These are phyloP conservation scores for Diaporthe helianthi DNA, from an alignment of 2,329 filamentous ascomycete genomes.

Conservation along the genomic window DNA sequence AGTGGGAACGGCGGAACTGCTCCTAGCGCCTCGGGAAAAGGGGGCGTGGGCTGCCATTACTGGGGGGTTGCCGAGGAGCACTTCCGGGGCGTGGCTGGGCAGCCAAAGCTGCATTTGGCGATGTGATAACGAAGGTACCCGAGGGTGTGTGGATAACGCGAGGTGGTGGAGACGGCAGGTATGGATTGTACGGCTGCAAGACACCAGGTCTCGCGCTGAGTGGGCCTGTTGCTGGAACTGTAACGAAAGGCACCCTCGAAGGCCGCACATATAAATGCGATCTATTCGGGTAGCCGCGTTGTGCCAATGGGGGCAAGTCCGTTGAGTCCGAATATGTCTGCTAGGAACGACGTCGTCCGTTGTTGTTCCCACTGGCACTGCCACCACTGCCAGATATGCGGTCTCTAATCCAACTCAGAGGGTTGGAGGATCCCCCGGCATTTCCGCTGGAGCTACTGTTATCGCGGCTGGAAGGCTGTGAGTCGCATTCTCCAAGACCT, in stretches of 20 bases:
- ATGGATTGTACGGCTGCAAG: neutral
- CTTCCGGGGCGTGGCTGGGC: neutral
- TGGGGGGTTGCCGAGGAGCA: neutral
- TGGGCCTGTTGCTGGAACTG: neutral
- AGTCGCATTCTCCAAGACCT: neutral
- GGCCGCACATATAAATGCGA: neutral
- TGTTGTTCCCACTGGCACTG: conserved; percentile 7
- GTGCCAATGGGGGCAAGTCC: neutral
- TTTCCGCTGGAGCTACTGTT: conserved; percentile 18
- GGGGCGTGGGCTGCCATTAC: neutral
- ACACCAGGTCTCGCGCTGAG: too few relatives aligned
- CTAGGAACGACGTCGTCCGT: conserved; percentile 33
- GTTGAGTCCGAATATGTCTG: neutral
- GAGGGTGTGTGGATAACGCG: neutral
- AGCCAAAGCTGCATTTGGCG: neutral
- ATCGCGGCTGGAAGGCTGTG: conserved; percentile 16
- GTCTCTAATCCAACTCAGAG: conserved; percentile 40
- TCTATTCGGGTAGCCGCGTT: neutral
- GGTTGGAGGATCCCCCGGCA: conserved; percentile 29
- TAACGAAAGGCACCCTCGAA: neutral
- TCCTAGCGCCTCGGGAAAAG: too few relatives aligned
- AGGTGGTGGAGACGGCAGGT: neutral
- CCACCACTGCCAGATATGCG: conserved; percentile 33
- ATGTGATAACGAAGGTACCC: neutral
- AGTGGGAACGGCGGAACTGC: neutral